A percentile compares a stretch with the other conserved stretches of the same genome.
phyloP scores from a whole-genome alignment of 164 flowering plant genomes.

The Vitis amurensis region DNA sequence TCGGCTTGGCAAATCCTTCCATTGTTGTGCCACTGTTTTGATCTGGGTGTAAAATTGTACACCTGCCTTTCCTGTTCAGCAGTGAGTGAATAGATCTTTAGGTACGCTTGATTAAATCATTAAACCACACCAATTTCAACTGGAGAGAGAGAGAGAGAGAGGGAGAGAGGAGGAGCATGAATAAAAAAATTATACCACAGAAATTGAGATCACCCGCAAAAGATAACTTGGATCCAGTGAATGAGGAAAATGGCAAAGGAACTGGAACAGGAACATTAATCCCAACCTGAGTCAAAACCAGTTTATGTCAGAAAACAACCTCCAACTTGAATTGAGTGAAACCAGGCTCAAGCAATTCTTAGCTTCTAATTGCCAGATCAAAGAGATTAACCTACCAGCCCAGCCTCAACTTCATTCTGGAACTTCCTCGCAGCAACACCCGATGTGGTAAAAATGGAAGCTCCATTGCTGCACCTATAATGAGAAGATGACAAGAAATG shows the following conservation, averaged over 20 bases:
- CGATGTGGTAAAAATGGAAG: slow-evolving; percentile 67
- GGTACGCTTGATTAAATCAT: not conserved
- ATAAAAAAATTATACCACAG: slow-evolving; percentile 30
- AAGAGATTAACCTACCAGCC: slow-evolving; percentile 39
- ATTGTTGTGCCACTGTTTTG: slow-evolving; percentile 68
- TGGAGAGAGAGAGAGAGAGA: not conserved
- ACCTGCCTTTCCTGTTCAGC: slow-evolving; percentile 61
- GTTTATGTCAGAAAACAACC: not conserved
- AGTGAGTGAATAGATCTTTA: not conserved
- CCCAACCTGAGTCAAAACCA: slow-evolving; percentile 47
- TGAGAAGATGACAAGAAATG: not conserved
- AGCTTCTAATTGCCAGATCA: not conserved
- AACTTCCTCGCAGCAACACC: slow-evolving; percentile 67
- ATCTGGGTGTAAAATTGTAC: slow-evolving; percentile 62
- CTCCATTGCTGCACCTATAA: slow-evolving; percentile 54
- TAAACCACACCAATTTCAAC: not conserved
- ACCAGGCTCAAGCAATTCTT: not conserved
- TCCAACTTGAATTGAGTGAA: not conserved
- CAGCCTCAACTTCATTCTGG: slow-evolving; percentile 65
- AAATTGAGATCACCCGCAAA: slow-evolving; percentile 58
- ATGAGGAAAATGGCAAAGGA: slow-evolving; percentile 54
- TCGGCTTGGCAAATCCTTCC: slow-evolving; percentile 55
- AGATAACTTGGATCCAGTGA: slow-evolving; percentile 49
- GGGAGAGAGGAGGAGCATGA: not conserved
- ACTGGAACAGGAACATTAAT: slow-evolving; percentile 63